Base-by-base conservation (phyloP, 345 rosid species). In the Citrus maxima region DNA sequence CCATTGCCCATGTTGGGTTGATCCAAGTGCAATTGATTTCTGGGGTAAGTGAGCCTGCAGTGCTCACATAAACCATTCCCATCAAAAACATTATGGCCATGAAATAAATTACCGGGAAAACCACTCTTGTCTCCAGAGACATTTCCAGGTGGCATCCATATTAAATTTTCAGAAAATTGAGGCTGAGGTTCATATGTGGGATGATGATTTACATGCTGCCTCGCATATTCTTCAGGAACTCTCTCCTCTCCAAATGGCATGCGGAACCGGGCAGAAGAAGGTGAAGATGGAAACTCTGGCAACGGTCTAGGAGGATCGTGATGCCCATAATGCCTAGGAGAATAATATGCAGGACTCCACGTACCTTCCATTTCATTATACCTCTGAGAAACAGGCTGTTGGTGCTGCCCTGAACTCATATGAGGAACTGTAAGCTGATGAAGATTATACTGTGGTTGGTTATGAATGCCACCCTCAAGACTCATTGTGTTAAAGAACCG, bases 241-340 rank as follows among this genome's bases (percentile, higher is more conserved):
- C 92, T 87, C 81, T 93, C 98, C 74, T 93, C 98, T 62, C 93
- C 92, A 67, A 88, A 89, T 9, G 90, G 92, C 84, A 91, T 79
- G 40, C 90, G 88, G 62, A 84, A 90, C 56, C 91, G 85, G 7
- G 90, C 90, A 77, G 96, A 87, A 61, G 99, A 89, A 68, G 99
- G 98, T 21, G 98, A 92, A 78, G 88, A 78, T 38, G 97, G 92
- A 79, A 93, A 89, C 58, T 93, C 97, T 38, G 85, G 79, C 34
- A 88, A 66, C 24, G 81, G 64, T 83, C 97, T 91, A 28, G 93
- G 87, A 79, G 93, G 87, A 78, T 95, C 98, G 76, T 85, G 95
- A 67, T 85, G 89, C 7, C 92, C 97, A 84, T 91, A 91, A 61
- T 89, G 97, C 89, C 93, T 84, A 51, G 99, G 98, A 84, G 98